phyloP scores from a whole-genome alignment of 2,329 filamentous ascomycete genomes.

The Fusarium anthophilum region DNA sequence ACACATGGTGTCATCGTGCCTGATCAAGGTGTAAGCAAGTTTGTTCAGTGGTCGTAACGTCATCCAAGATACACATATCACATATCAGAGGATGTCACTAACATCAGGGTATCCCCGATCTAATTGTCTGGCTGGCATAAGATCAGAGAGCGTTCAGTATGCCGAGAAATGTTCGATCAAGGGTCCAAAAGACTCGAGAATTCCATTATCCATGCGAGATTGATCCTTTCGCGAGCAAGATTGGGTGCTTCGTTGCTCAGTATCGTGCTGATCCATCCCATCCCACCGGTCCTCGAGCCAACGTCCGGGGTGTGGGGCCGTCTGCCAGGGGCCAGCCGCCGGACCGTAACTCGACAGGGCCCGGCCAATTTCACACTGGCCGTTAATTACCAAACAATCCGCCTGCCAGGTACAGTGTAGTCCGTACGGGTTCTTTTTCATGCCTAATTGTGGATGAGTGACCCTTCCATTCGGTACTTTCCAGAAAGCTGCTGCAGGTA shows the following conservation, averaged over 20 bases:
- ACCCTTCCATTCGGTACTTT: conserved; percentile 34
- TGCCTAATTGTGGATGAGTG: conserved; percentile 32
- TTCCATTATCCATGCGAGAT: conserved; percentile 19
- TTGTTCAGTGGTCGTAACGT: conserved; percentile 3
- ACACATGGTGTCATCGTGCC: conserved; percentile 16
- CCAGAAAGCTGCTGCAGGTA: conserved; percentile 33
- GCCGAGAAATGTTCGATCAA: conserved; percentile 6
- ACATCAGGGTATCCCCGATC: conserved; percentile 9
- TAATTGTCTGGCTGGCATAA: conserved; percentile 13
- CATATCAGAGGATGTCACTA: not conserved
- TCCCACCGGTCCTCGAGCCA: conserved; percentile 32
- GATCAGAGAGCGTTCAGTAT: not conserved
- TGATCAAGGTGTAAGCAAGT: conserved; percentile 7
- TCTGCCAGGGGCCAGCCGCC: conserved; percentile 32
- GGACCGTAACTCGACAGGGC: conserved; percentile 20
- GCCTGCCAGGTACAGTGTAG: conserved; percentile 9
- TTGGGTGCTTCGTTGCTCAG: conserved; percentile 24
- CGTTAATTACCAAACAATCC: conserved; percentile 20
- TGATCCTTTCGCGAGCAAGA: conserved; percentile 12
- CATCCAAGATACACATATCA: not conserved
- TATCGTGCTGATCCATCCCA: not conserved
- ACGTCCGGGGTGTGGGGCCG: conserved; percentile 43
- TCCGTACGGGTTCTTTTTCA: conserved; percentile 10
- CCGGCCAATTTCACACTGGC: conserved; percentile 22
- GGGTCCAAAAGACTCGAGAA: conserved; percentile 17